Evolutionary conservation across 306 rosid species (phyloP), one percentile per base, ranked within the genome.

Genomic region (Cicer bijugum): DNA sequence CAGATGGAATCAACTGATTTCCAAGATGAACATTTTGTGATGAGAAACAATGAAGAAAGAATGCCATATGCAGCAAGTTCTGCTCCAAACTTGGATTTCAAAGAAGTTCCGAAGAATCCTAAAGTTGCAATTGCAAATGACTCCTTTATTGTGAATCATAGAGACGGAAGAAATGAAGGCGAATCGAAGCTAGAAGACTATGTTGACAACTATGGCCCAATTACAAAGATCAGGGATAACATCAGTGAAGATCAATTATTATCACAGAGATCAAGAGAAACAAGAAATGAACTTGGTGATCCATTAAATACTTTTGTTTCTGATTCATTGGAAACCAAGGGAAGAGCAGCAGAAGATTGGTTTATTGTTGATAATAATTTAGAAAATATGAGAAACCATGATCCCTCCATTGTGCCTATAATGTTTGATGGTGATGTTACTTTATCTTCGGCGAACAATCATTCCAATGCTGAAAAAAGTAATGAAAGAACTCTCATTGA

Each of bases 331-430:
- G 46, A 61, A 78, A 82, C 80, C 59, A 88, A 81, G 62, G 51
- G 64, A 19, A 74, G 50, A 56, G 60, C 82, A 68, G 12, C 76
- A 51, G 90, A 88, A 44, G 87, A 86, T 76, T 88, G 90, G 87
- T 86, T 82, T 48, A 56, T 81, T 2, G 83, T 77, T 64, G 87
- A 84, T 67, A 83, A 84, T 59, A 83, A 78, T 57, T 74, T 79
- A 39, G 84, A 66, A 48, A 82, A 62, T 58, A 62, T 37, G 57
- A 79, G 79, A 62, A 78, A 78, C 81, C 65, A 77, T 2, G 62
- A 72, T 20, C 40, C 78, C n/a, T 3, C 57, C 17, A 16, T 51
- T 39, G 55, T 59, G 20, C 80, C 73, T 65, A 56, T 69, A 42
- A 56, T 60, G 68, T 82, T 86, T 33, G 73, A 82, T 76, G 83